A percentile compares a stretch with the other conserved stretches of the same genome.
These are phyloP conservation scores for Aleurites moluccanus DNA, from an alignment of 441 rosid species.

Conservation along the genomic window DNA sequence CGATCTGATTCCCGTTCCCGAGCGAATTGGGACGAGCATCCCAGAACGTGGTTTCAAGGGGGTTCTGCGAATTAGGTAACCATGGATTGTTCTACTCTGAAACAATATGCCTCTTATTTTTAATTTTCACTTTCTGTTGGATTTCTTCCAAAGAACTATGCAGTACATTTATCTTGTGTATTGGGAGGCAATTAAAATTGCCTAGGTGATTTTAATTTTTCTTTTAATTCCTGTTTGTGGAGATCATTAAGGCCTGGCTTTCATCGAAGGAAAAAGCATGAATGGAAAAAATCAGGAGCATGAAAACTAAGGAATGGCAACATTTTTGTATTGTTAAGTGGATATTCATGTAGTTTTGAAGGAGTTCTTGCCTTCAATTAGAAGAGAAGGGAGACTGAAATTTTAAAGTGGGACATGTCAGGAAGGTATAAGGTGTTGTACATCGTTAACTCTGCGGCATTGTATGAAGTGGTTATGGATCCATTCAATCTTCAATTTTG, in stretches of 20 bases:
- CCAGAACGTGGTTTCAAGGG: no score
- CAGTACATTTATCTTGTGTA: not conserved
- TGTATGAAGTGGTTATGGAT: not conserved
- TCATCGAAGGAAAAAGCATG: not conserved
- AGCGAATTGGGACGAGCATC: no score
- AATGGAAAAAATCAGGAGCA: not conserved
- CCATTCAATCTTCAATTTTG: not conserved
- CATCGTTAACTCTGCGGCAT: not conserved
- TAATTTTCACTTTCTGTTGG: not conserved
- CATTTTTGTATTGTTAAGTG: not conserved
- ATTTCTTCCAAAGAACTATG: not conserved
- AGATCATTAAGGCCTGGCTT: not conserved
- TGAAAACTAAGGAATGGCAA: no score
- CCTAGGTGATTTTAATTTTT: not conserved
- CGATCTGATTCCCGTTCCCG: no score
- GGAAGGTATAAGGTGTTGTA: slow-evolving; percentile 2
- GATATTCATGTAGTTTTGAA: not conserved
- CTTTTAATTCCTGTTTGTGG: not conserved
- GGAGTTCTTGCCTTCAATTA: not conserved
- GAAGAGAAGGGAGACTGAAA: not conserved
- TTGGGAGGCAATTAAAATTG: not conserved
- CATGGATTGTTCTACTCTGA: not conserved
- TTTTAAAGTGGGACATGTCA: not conserved
- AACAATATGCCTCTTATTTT: not conserved
- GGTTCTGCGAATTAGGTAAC: no score